Conservation (phyloP, 2,329 filamentous ascomycete species). For the Escovopsis sp. region DNA sequence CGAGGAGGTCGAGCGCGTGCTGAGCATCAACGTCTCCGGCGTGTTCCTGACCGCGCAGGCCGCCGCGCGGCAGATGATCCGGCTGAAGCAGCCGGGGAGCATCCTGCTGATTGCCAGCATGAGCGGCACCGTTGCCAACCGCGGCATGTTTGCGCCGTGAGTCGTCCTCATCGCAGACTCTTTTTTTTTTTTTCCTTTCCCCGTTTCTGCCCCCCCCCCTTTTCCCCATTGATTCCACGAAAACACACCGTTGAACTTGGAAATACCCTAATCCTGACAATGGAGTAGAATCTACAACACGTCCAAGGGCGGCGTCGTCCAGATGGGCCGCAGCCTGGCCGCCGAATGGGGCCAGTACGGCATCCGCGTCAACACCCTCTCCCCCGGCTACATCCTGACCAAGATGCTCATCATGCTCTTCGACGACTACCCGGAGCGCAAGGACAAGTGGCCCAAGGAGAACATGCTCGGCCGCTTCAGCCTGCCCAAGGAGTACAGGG, state of each 20-base stretch:
- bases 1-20: conserved; percentile 60
- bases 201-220: no score
- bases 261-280: background rate
- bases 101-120: conserved; percentile 57
- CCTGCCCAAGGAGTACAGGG: conserved; percentile 53
- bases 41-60: conserved; percentile 77
- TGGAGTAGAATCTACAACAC: conserved; percentile 52
- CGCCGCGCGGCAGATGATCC: conserved; percentile 63
- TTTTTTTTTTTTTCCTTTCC: no score
- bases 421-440: conserved; percentile 54
- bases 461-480: conserved; percentile 71
- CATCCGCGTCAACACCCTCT: conserved; percentile 71
- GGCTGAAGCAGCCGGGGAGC: conserved; percentile 41
- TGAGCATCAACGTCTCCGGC: conserved; percentile 78
- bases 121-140: conserved; percentile 53
- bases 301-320: conserved; percentile 59
- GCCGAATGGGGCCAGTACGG: conserved; percentile 57
- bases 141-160: conserved; percentile 44
- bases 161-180: conserved; percentile 13
- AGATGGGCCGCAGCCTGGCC: conserved; percentile 56
- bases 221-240: conserved; percentile 1
- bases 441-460: conserved; percentile 58
- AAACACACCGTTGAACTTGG: no score
- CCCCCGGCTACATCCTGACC: conserved; percentile 66
- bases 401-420: conserved; percentile 77